phyloP scores from a whole-genome alignment of 2,329 filamentous ascomycete species.

The Dactylonectria macrodidyma region DNA sequence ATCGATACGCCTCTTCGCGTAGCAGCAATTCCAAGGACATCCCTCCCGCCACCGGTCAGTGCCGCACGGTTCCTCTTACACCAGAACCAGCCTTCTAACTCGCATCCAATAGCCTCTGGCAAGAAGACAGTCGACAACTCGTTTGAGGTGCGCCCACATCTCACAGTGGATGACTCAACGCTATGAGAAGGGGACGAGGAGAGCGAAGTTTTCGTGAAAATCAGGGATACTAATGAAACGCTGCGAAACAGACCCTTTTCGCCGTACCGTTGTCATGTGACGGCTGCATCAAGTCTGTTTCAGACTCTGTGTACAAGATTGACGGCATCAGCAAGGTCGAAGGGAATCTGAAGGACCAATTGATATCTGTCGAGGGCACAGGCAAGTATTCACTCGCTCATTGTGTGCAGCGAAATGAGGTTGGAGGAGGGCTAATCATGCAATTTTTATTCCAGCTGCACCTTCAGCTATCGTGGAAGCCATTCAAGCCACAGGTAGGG shows the following conservation, averaged over 20 bases:
- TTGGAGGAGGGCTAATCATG: conserved; percentile 22
- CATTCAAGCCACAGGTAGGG: conserved; percentile 90
- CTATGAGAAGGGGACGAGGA: conserved; percentile 44
- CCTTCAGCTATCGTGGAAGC: conserved; percentile 91
- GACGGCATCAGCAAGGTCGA: conserved; percentile 87
- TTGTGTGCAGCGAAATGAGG: conserved; percentile 14
- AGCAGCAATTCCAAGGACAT: conserved; percentile 36
- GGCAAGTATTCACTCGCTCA: conserved; percentile 61
- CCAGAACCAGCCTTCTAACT: conserved; percentile 41
- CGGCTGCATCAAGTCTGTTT: conserved; percentile 88
- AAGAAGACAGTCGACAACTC: conserved; percentile 62
- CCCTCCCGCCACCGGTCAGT: conserved; percentile 43
- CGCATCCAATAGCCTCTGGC: conserved; percentile 36
- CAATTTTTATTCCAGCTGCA: conserved; percentile 67
- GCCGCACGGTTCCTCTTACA: conserved; percentile 45
- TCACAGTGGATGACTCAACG: conserved; percentile 40
- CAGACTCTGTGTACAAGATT: conserved; percentile 82
- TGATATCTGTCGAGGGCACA: conserved; percentile 89
- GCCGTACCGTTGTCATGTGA: conserved; percentile 95
- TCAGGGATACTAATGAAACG: conserved; percentile 54
- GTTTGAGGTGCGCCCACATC: conserved; percentile 60
- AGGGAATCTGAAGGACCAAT: conserved; percentile 85
- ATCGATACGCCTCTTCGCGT: conserved; percentile 46
- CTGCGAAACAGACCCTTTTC: conserved; percentile 82
- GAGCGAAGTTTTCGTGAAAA: conserved; percentile 32